phyloP scores from a whole-genome alignment of 2,329 filamentous ascomycete species.

The Rutstroemia sp. region DNA sequence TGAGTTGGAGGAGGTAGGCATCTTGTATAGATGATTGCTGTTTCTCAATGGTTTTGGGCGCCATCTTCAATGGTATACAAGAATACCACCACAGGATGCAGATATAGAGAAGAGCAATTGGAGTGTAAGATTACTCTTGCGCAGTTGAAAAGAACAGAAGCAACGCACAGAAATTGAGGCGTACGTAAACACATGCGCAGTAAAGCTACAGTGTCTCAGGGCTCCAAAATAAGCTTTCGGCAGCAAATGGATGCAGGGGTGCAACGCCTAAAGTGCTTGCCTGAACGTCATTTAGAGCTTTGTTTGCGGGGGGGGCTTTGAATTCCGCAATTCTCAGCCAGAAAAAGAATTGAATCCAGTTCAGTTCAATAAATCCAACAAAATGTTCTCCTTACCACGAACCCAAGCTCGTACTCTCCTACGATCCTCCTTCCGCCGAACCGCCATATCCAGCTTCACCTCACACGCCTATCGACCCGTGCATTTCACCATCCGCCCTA shows the following conservation, averaged over 20 bases:
- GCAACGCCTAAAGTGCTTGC: background rate
- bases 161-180: background rate
- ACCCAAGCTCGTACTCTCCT: background rate
- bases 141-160: too few species aligned
- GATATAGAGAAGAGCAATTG: too few species aligned
- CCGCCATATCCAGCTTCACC: background rate
- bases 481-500: background rate
- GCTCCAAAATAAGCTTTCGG: background rate
- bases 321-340: background rate
- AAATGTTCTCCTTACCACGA: background rate
- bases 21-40: conserved; percentile 6
- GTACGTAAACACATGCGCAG: background rate
- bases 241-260: background rate
- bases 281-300: background rate
- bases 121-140: too few species aligned
- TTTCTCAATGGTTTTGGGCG: background rate
- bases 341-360: background rate
- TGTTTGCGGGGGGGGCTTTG: background rate
- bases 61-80: background rate
- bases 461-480: background rate
- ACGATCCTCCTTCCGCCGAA: background rate
- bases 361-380: background rate
- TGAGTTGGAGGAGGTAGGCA: conserved; percentile 16
- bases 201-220: background rate
- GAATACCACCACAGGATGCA: background rate